A percentile compares a stretch with the other conserved stretches of the same genome.
phyloP scores from a whole-genome alignment of 805 yeast genomes.

The Pichia exigua region DNA sequence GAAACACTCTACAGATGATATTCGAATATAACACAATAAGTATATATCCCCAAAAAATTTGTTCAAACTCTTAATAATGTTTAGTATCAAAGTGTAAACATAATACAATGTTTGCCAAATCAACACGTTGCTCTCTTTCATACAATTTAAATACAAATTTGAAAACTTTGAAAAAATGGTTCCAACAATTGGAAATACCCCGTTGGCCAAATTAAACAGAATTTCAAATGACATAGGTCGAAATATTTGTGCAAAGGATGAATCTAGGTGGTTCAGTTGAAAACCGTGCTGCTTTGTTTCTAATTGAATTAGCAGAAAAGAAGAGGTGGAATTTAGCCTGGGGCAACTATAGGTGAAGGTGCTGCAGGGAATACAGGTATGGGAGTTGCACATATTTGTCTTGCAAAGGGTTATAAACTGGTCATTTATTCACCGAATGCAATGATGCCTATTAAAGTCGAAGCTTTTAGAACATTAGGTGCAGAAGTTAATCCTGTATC shows the following conservation, averaged over 20 bases:
- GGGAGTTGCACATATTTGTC: conserved; percentile 76
- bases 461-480: conserved; percentile 66
- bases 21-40: no score
- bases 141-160: conserved; percentile 48
- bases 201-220: conserved; percentile 55
- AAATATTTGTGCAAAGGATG: conserved; percentile 77
- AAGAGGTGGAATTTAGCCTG: conserved; percentile 55
- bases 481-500: conserved; percentile 89
- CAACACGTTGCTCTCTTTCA: conserved; percentile 9
- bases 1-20: no score
- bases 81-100: neutral
- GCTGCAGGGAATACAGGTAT: conserved; percentile 97
- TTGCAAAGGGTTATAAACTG: conserved; percentile 78
- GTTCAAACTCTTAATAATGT: no score
- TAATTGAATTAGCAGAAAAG: conserved; percentile 73
- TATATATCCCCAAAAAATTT: no score
- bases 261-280: conserved; percentile 93
- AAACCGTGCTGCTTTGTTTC: conserved; percentile 79
- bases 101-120: neutral
- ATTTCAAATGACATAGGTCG: conserved; percentile 55
- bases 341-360: conserved; percentile 88
- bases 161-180: conserved; percentile 55
- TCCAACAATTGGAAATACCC: conserved; percentile 90
- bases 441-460: conserved; percentile 73
- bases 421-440: conserved; percentile 90